phyloP scores from a whole-genome alignment of 2,329 filamentous ascomycete genomes.

The Harringtonia aguacate region DNA sequence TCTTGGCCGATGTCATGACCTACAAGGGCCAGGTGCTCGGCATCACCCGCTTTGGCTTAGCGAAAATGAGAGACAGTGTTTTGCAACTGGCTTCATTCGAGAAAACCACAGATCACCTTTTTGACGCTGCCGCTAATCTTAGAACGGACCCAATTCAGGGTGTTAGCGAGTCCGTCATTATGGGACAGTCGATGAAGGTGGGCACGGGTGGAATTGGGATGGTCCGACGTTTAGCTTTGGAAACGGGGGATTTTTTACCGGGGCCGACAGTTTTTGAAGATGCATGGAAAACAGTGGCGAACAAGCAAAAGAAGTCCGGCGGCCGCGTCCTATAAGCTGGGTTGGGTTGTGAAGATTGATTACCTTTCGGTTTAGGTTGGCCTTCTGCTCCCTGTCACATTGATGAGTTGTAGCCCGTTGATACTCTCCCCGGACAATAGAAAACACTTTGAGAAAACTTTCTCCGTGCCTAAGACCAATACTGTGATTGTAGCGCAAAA shows the following conservation, averaged over 20 bases:
- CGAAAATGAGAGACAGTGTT: constrained; percentile 92
- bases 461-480: no score
- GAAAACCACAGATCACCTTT: constrained; percentile 95
- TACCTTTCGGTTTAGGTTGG: no score
- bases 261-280: constrained; percentile 64
- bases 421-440: no score
- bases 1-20: constrained; percentile 96
- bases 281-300: no score
- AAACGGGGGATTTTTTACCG: constrained; percentile 42
- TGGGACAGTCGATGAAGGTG: constrained; percentile 87
- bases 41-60: constrained; percentile 90
- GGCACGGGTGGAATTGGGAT: constrained; percentile 91
- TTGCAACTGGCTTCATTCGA: constrained; percentile 93
- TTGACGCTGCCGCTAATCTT: constrained; percentile 85
- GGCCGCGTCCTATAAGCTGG: no score
- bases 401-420: no score
- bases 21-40: constrained; percentile 96
- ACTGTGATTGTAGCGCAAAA: no score
- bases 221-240: constrained; percentile 63
- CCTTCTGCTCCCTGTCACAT: no score
- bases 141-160: constrained; percentile 89
- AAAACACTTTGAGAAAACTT: no score
- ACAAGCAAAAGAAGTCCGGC: no score
- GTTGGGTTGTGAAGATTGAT: no score
- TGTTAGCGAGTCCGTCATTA: constrained; percentile 94